Base-by-base conservation (phyloP, 306 rosid genomes). In the Amphicarpaea edgeworthii region DNA sequence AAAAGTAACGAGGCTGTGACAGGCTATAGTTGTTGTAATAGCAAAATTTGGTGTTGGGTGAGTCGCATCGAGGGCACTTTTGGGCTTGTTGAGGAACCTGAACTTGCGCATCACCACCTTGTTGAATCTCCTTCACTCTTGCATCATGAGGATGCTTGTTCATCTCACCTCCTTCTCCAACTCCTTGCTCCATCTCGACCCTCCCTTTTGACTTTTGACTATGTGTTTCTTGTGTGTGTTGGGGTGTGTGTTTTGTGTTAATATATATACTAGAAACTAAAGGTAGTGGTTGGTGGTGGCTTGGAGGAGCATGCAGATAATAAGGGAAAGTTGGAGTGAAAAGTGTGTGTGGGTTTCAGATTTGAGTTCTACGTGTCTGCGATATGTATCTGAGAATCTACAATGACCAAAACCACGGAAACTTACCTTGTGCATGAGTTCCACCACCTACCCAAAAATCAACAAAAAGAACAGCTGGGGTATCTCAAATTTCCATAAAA, bases 11-110 rank as follows among this genome's bases (percentile, higher is more conserved):
- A 4, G 93, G 93, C 83, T 89, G 93, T 16, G 93, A 65, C 21
- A 89, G 64, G 78, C 91, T 89, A 42, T 89, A 89, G 59, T 89
- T 89, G 83, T 89, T 89, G 87, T 87, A 89, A 37, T 89, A 89
- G 38, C 93, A 89, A 53, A 89, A 89, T 78, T 89, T 89, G 60
- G 93, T 89, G 86, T 89, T 85, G 12, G 59, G 37, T 3, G 93
- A 89, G 4, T 85, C 84, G 28, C 93, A 89, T 3, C 93, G 85
- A 1, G 93, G 93, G 21, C 93, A 89, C 79, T 50, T 67, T 45
- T 67, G 72, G 6, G 55, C 57, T 67, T 67, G 55, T 12, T 50
- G 76, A 70, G 47, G 63, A 64, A 19, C 77, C 61, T 47, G 57
- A 64, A 23, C 65, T 24, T 64, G 79, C 17, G 28, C 50, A 5